Conservation (phyloP, 2,329 filamentous ascomycete species). For the Paraphaeosphaeria sporulosa region DNA sequence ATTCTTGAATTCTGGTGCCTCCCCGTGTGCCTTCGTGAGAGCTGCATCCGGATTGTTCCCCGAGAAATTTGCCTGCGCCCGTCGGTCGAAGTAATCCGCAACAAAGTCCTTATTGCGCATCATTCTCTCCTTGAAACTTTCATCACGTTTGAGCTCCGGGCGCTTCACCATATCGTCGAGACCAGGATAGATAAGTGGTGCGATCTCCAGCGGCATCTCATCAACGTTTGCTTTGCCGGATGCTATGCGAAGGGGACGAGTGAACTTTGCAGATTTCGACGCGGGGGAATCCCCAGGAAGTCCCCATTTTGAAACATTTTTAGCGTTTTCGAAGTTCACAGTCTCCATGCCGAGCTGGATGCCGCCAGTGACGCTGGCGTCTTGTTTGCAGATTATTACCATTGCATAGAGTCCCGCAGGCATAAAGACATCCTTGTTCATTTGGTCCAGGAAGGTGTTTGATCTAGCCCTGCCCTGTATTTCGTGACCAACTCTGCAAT, state of each 20-base stretch:
- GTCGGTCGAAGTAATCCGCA: constrained; percentile 59
- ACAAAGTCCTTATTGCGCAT: constrained; percentile 52
- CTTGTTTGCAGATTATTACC: constrained; percentile 62
- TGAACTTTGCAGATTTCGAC: constrained; percentile 13
- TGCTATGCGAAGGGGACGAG: constrained; percentile 20
- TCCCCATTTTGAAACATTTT: constrained; percentile 24
- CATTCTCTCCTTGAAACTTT: constrained; percentile 35
- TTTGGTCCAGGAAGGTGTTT: constrained; percentile 63
- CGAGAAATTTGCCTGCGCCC: constrained; percentile 54
- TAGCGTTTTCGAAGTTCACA: constrained; percentile 41
- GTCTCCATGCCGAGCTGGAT: constrained; percentile 48
- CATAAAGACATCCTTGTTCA: constrained; percentile 65
- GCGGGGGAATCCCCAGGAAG: constrained; percentile 41
- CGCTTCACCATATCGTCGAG: constrained; percentile 38
- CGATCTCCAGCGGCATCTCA: constrained; percentile 50
- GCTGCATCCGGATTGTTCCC: constrained; percentile 52
- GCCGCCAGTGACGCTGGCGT: constrained; percentile 50
- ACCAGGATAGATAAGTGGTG: constrained; percentile 51
- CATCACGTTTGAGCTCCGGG: constrained; percentile 20
- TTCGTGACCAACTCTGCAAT: constrained; percentile 54
- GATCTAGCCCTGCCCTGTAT: constrained; percentile 49
- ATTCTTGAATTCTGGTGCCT: constrained; percentile 52
- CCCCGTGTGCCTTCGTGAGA: constrained; percentile 26
- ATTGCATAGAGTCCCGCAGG: constrained; percentile 64
- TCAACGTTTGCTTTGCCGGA: constrained; percentile 42